Percentiles rank a stretch among this genome's conserved stretches.
These are phyloP conservation scores for Sodiomyces alkalinus DNA, from an alignment of 2,329 filamentous ascomycete genomes.

Conservation along the genomic window DNA sequence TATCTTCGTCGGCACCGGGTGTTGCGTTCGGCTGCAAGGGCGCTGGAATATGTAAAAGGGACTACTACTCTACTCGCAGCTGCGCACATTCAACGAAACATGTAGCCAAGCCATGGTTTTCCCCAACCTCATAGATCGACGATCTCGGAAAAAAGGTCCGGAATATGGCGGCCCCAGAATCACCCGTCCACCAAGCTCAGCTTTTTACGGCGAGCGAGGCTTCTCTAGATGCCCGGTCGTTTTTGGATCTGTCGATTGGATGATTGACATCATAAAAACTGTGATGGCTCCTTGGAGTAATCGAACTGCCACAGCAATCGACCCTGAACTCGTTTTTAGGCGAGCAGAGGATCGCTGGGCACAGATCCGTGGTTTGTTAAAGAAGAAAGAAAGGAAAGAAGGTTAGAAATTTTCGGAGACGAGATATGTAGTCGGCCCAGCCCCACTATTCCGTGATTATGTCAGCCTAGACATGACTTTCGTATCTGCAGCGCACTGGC, in stretches of 20 bases:
- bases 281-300: slow-evolving; percentile 67
- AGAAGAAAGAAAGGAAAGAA: slow-evolving; percentile 18
- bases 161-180: slow-evolving; percentile 66
- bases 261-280: slow-evolving; percentile 60
- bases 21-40: too few relatives aligned
- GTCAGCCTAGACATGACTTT: too few relatives aligned
- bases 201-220: slow-evolving; percentile 52
- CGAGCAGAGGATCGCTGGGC: slow-evolving; percentile 60
- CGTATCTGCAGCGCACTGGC: too few relatives aligned
- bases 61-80: too few relatives aligned
- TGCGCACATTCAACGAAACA: slow-evolving; percentile 15
- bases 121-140: slow-evolving; percentile 81
- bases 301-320: slow-evolving; percentile 75
- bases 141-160: slow-evolving; percentile 78
- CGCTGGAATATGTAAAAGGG: too few relatives aligned
- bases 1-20: too few relatives aligned
- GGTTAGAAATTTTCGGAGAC: slow-evolving; percentile 6
- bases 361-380: slow-evolving; percentile 59
- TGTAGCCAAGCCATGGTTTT: slow-evolving; percentile 75
- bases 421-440: slow-evolving; percentile 2
- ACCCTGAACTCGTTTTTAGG: slow-evolving; percentile 51
- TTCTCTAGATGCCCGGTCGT: slow-evolving; percentile 40
- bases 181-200: slow-evolving; percentile 50
- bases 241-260: slow-evolving; percentile 97
- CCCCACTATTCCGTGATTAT: neutral